phyloP scores from a whole-genome alignment of 2,329 filamentous ascomycete genomes.

The Colletotrichum simmondsii region DNA sequence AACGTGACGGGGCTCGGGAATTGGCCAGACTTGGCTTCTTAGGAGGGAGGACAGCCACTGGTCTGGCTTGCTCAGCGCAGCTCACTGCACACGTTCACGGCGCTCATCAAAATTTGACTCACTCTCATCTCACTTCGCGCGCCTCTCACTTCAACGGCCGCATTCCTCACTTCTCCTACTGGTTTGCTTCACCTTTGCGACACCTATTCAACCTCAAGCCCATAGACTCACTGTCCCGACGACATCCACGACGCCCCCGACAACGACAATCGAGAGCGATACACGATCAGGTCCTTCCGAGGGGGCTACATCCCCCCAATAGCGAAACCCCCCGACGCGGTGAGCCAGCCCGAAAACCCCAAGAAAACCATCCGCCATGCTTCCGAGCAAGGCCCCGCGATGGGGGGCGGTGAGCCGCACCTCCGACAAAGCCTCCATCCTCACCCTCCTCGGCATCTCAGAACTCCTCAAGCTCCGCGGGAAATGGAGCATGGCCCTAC shows the following conservation, averaged over 20 bases:
- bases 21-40: constrained; percentile 17
- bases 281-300: neutral
- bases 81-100: neutral
- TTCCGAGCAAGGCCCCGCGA: constrained; percentile 26
- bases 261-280: neutral
- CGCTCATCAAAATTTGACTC: constrained; percentile 27
- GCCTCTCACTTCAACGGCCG: neutral
- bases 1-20: constrained; percentile 1
- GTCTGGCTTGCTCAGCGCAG: neutral
- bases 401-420: constrained; percentile 35
- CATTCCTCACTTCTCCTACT: neutral
- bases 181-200: neutral
- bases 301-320: constrained; percentile 18
- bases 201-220: neutral
- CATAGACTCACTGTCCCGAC: neutral
- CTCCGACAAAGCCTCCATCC: constrained; percentile 29
- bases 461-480: constrained; percentile 34
- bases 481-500: constrained; percentile 31
- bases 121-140: constrained; percentile 19
- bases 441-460: constrained; percentile 29
- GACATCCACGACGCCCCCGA: neutral
- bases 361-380: constrained; percentile 30
- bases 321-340: constrained; percentile 20
- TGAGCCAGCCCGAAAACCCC: constrained; percentile 27
- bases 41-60: constrained; percentile 15